Evolutionary conservation across 164 flowering plant genomes (phyloP), one percentile per base, ranked within the genome.

Genomic region (Aristolochia contorta): DNA sequence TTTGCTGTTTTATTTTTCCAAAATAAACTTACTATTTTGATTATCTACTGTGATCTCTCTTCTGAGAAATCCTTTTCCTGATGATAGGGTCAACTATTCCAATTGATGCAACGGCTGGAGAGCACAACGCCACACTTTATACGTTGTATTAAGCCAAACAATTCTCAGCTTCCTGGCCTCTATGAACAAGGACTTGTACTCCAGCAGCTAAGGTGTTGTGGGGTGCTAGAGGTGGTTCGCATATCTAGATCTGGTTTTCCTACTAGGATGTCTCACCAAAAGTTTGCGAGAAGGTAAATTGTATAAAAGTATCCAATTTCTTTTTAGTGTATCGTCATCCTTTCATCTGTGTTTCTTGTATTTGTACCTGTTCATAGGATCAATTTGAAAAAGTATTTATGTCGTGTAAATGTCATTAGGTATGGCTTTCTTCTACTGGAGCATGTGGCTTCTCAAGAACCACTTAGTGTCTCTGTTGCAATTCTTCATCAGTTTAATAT

Each of bases 161-260:
- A 71, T 65, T 62, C 65, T 51, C 97, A 91, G 63, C 80, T 86
- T 76, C 96, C 99, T 65, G 82, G 86, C 66, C 65, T 62, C 32
- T 94, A 91, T 67, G 86, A 91, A 64, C 96, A 91, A 77, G 86
- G 79, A 54, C 86, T 94, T 56, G 93, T 94, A 43, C 62, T 91
- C 72, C 96, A 91, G 73, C 99, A 94, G 71, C 80, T 94, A 23
- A 76, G 89, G 67, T 94, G 99, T 71, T 91, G 97, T 80, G 97
- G 99, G 64, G 97, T 94, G 60, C 78, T 94, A 47, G 99, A 94
- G 79, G 97, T 91, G 18, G 99, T 94, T 47, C 80, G 99, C 24
- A 94, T 94, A 69, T 91, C 97, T 25, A 83, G 97, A 65, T 85
- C 93, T 67, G 99, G 99, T 41, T 94, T 80, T 72, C 99, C 99